Base-by-base conservation (phyloP, 352 stramenopile genomes). In the Phytophthora citricola region DNA sequence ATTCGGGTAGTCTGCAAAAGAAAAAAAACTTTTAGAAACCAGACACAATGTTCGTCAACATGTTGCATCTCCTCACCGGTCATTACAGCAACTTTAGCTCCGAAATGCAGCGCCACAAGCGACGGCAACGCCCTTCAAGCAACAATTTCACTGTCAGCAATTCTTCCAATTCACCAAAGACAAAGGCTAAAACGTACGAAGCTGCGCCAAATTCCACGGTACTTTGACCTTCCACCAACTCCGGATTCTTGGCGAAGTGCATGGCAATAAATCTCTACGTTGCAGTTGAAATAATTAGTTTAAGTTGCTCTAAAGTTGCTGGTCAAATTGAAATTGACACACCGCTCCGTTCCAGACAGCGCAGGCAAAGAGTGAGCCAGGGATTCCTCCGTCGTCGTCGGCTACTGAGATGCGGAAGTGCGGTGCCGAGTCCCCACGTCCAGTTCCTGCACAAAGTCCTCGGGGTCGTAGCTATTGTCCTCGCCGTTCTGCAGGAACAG, bases 131-230 rank as follows among this genome's bases (percentile, higher is more conserved):
- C 78, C 15, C 78, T 87, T 20, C 12, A 58, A 43, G 20, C 4
- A 58, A 15, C 2, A 40, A n/a, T 14, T 12, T 36, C 1, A 9
- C 31, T 36, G 31, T 36, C 31, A 36, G 31, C 8, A 36, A 14
- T 14, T 36, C 31, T 36, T 36, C 31, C 0, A 36, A 14, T 20
- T 40, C 4, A 44, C 11, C 29, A 17, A 50, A 12, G 14, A 11
- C 29, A 26, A 14, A 17, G 15, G 10, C 12, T 17, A 17, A 24
- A 5, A 69, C 71, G 61, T 58, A 87, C 78, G 78, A 87, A 40
- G 78, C 78, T 36, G 78, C 78, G 12, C 78, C 78, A 49, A 87
- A 87, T 53, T 87, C 75, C 17, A 87, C 73, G 27, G 83, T 38
- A 8, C 12, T 77, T 46, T 38, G 73, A 17, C 51, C 66, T 14